Conservation (phyloP, 1,284 basidiomycete genomes). For the Ceratorhiza oryzae-sativae region DNA sequence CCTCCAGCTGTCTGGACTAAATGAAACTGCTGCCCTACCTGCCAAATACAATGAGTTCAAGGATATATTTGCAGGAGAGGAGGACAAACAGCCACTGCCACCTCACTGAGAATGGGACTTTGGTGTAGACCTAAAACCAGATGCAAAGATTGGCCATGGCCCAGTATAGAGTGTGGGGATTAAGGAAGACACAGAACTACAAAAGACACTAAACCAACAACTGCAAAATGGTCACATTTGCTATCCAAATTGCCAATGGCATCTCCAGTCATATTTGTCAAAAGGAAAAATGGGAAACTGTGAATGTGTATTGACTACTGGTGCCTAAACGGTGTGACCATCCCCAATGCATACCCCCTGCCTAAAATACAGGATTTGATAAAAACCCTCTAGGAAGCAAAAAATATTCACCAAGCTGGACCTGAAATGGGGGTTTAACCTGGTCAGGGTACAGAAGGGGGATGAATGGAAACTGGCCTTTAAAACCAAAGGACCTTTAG, state of each 20-base stretch:
- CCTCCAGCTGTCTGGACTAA: too few species aligned
- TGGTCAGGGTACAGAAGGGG: background rate
- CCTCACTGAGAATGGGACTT: background rate
- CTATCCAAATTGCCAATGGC: too few species aligned
- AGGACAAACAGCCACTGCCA: background rate
- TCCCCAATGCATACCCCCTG: conserved; percentile 13
- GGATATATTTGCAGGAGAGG: conserved; percentile 10
- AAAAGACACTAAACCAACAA: too few species aligned
- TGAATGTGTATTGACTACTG: conserved; percentile 15
- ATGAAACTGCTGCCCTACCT: too few species aligned
- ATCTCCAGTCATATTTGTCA: too few species aligned
- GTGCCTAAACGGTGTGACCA: conserved; percentile 25
- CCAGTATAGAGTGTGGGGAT: too few species aligned
- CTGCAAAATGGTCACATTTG: too few species aligned
- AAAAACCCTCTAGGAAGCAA: background rate
- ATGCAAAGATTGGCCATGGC: background rate
- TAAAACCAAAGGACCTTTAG: background rate
- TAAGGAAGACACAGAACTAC: too few species aligned
- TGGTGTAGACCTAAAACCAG: background rate
- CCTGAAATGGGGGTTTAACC: conserved; percentile 17
- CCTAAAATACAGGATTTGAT: conserved; percentile 27
- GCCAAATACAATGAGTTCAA: too few species aligned
- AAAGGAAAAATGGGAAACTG: conserved; percentile 12
- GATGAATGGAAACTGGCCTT: conserved; percentile 41
- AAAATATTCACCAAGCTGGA: conserved; percentile 31